Percentiles rank a stretch among this genome's conserved stretches.
phyloP scores from a whole-genome alignment of 257 asterid genomes.

The Nicotiana noctiflora region DNA sequence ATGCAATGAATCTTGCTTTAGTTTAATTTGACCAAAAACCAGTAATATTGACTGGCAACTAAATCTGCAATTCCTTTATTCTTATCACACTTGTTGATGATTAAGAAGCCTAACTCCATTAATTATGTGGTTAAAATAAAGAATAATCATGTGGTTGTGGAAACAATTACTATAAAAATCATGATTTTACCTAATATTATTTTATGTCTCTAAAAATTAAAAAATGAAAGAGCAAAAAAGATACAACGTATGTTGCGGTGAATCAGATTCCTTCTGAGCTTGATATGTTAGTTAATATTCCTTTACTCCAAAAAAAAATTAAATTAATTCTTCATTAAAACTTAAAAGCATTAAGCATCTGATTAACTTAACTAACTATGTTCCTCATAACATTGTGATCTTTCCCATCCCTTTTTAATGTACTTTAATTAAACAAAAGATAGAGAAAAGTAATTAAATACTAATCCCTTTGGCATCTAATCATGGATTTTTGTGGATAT shows the following conservation, averaged over 20 bases:
- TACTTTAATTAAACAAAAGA: background rate
- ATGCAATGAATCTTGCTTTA: too few species aligned
- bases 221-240: background rate
- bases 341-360: background rate
- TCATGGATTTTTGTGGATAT: background rate
- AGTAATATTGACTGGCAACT: too few species aligned
- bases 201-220: background rate
- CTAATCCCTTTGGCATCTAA: background rate
- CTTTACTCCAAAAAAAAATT: background rate
- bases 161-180: too few species aligned
- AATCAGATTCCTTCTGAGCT: background rate
- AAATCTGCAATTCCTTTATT: background rate
- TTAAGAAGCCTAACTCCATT: background rate
- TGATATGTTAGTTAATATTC: background rate
- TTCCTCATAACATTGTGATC: background rate
- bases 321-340: background rate
- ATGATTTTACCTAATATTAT: too few species aligned
- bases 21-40: too few species aligned
- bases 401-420: background rate
- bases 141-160: background rate
- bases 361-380: background rate
- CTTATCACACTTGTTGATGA: background rate
- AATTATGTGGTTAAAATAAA: background rate
- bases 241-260: background rate
- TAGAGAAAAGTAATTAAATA: too few species aligned